Percentiles rank a stretch among this genome's conserved stretches.
Conservation (phyloP, 2,329 filamentous ascomycete genomes). For the Saccharata proteae region DNA sequence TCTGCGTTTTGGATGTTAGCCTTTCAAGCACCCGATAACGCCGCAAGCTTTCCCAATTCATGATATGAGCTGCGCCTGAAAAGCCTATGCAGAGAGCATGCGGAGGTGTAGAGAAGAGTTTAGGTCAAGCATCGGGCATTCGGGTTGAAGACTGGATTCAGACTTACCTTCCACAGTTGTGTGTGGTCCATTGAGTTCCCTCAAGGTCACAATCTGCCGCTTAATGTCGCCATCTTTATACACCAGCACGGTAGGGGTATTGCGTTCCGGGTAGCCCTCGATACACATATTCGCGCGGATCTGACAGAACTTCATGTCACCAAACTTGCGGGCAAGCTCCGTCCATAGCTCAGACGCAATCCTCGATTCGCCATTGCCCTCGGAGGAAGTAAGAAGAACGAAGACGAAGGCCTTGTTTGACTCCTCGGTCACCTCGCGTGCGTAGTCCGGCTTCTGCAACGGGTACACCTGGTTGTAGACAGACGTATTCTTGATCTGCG, state of each 20-base stretch:
- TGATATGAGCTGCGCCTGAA: no score
- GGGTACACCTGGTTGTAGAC: constrained; percentile 87
- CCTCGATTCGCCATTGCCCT: constrained; percentile 74
- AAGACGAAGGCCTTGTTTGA: constrained; percentile 57
- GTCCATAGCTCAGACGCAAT: constrained; percentile 78
- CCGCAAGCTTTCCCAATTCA: no score
- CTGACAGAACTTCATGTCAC: constrained; percentile 95
- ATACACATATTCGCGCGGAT: constrained; percentile 88
- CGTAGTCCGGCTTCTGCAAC: constrained; percentile 87
- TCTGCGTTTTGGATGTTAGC: constrained; percentile 31
- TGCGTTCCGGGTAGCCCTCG: constrained; percentile 88
- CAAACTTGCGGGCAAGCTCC: constrained; percentile 70
- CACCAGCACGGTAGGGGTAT: constrained; percentile 85
- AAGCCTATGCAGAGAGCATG: no score
- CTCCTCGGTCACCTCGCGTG: constrained; percentile 80
- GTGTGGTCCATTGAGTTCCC: constrained; percentile 54
- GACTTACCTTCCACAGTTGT: constrained; percentile 17
- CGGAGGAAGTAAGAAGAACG: constrained; percentile 69
- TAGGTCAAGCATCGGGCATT: background rate
- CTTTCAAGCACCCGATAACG: no score
- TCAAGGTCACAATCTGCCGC: constrained; percentile 82
- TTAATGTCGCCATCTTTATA: constrained; percentile 90
- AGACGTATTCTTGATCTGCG: constrained; percentile 60
- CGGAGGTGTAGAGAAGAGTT: background rate
- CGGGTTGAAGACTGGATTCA: no score